These are phyloP conservation scores for Boletus sensibilis DNA, from an alignment of 768 basidiomycete genomes.

Conservation along the genomic window DNA sequence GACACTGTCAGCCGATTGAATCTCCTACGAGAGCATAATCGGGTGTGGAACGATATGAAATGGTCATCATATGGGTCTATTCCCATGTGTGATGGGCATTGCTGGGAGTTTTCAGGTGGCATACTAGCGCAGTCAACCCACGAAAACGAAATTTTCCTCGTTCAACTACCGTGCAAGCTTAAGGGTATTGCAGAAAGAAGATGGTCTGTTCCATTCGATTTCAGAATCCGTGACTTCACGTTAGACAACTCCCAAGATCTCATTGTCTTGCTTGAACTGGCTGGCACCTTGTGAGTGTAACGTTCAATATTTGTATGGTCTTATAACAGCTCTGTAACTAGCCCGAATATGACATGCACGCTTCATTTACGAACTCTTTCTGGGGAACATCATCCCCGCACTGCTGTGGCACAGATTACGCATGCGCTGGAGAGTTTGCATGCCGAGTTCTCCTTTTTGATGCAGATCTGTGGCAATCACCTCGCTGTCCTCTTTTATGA, in stretches of 20 bases:
- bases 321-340: constrained; percentile 7
- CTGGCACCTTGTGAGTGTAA: constrained; percentile 20
- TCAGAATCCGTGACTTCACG: constrained; percentile 36
- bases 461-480: constrained; percentile 33
- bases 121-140: constrained; percentile 32
- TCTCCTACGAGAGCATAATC: constrained; percentile 28
- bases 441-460: constrained; percentile 19
- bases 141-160: constrained; percentile 20
- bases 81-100: constrained; percentile 16
- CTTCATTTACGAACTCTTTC: constrained; percentile 32
- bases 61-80: constrained; percentile 18
- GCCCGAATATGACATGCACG: constrained; percentile 18
- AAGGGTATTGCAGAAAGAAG: constrained; percentile 26
- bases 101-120: constrained; percentile 38
- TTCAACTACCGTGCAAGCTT: constrained; percentile 32
- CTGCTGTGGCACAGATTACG: constrained; percentile 15
- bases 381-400: constrained; percentile 29
- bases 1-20: constrained; percentile 24
- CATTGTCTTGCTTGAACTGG: constrained; percentile 30
- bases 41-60: constrained; percentile 30
- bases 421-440: constrained; percentile 3
- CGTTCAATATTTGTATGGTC: background rate
- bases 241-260: constrained; percentile 38
- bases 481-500: constrained; percentile 31
- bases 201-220: constrained; percentile 31